These are phyloP conservation scores for Camellia lanceoleosa DNA, from an alignment of 148 eudicot species.

Conservation along the genomic window DNA sequence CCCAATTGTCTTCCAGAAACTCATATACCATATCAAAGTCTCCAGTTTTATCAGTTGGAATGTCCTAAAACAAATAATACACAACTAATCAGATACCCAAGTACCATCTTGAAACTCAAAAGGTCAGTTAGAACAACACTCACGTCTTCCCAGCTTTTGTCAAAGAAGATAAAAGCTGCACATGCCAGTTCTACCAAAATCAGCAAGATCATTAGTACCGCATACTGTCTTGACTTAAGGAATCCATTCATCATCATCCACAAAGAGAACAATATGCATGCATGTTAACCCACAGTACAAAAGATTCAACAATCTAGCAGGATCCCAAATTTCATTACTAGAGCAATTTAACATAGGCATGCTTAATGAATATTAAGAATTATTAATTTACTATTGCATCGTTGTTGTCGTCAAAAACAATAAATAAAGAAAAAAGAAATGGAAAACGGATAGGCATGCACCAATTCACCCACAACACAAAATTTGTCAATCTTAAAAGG, in stretches of 20 bases:
- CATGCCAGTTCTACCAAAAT: conserved; percentile 76
- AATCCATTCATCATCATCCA: conserved; percentile 9
- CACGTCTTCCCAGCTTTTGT: conserved; percentile 79
- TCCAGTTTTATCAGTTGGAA: conserved; percentile 86
- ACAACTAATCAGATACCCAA: conserved; percentile 9
- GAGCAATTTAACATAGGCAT: conserved; percentile 7
- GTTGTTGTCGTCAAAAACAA: background rate
- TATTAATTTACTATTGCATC: background rate
- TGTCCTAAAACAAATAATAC: conserved; percentile 37
- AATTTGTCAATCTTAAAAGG: background rate
- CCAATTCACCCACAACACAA: background rate
- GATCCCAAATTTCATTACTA: background rate
- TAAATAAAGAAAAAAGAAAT: background rate
- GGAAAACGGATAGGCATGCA: background rate
- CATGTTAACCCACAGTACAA: background rate
- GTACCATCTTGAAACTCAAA: conserved; percentile 5
- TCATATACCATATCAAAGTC: conserved; percentile 66
- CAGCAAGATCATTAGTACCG: conserved; percentile 66
- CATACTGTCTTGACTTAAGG: conserved; percentile 76
- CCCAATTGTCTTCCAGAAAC: conserved; percentile 75
- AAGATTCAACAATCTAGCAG: background rate
- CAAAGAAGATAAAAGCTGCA: conserved; percentile 84
- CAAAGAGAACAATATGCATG: background rate
- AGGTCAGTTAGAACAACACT: conserved; percentile 19
- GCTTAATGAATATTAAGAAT: background rate